Evolutionary conservation across 202 grass and related monocot species (phyloP), one percentile per base, ranked within the genome.

Genomic region (Cymbopogon flexuosus): DNA sequence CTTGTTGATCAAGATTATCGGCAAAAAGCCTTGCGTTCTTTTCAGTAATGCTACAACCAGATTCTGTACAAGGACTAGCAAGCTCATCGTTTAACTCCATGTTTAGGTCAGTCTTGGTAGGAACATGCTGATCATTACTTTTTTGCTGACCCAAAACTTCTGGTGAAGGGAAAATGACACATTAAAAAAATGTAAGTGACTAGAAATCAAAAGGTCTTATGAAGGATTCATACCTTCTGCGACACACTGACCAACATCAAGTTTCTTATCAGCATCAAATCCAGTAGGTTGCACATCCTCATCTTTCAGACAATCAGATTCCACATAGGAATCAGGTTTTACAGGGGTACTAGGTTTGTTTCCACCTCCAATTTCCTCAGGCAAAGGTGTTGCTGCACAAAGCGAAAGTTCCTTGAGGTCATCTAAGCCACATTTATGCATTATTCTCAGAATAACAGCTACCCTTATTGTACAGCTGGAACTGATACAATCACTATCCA

Each of bases 381-480:
- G 39, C 39, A 41, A 41, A 41, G 9, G 40, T 35, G 62, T 52
- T 56, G 42, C 24, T 64, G 76, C 62, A 84, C n/a, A 65, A 36
- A 30, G 33, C 11, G 33, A 62, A 45, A 24, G 57, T 54, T 70
- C 76, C 70, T 70, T 43, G 12, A 64, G 36, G 35, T 39, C 57
- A 46, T 45, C 81, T 84, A 82, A 36, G 8, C 76, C 54, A 84
- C 5, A 79, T 82, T 76, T 76, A 88, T 57, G 43, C 1, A 71
- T 80, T 36, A 65, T 24, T 23, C 60, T 80, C 69, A 88, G 3
- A 62, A 80, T 6, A 80, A 76, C 21, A 69, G 35, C 43, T 62
- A 75, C 8, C 21, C 40, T 6, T 30, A 46, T 51, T 16, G 23
- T 43, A 40, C 30, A 88, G 62, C 69, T 16, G 16, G 16, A 52